Base-by-base conservation (phyloP, 192 early-diverging fungal genomes). In the Coemansia sp. region DNA sequence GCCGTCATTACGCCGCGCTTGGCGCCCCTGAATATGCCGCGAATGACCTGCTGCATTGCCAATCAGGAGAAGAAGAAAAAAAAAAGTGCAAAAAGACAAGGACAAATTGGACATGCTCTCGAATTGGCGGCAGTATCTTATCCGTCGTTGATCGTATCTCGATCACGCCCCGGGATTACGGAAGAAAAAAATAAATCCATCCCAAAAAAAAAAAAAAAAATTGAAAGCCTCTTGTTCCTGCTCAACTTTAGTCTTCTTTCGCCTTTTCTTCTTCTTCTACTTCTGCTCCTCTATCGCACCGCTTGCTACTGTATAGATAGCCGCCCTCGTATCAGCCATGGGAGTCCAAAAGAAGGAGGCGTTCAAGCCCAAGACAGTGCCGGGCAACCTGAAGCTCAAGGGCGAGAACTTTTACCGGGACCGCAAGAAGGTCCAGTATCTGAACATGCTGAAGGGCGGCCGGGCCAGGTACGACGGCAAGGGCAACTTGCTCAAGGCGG, bases 351-450 rank as follows among this genome's bases (percentile, higher is more conserved):
- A 83, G 76, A 83, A 83, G 68, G 81, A 83, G 65, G 76, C 76
- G 2, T 78, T 65, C 41, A 68, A 66, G 76, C 58, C 76, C 65
- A 71, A 68, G 60, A 74, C 56, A 53, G 84, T 84, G 14, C 79
- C 83, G 22, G 87, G 86, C 38, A 94, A 94, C 77, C 73, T 91
- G 45, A 87, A 87, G 73, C 87, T 94, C 59, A 98, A 98, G 86
- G 97, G 97, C 53, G 94, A 96, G 73, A 99, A 99, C 87, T 99
- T 98, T 84, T 99, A 99, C 88, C 88, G 95, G 61, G 97, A 99
- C 87, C 92, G 90, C 49, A 94, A 95, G 76, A 94, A 95, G 74
- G 89, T 97, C 17, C 90, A 93, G 65, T 91, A 91, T 61, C 77
- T 97, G 71, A 95, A 97, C 72, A 93, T 99, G 91, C 87, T 95